phyloP scores from a whole-genome alignment of 1,284 basidiomycete genomes.

The Flammula alnicola region DNA sequence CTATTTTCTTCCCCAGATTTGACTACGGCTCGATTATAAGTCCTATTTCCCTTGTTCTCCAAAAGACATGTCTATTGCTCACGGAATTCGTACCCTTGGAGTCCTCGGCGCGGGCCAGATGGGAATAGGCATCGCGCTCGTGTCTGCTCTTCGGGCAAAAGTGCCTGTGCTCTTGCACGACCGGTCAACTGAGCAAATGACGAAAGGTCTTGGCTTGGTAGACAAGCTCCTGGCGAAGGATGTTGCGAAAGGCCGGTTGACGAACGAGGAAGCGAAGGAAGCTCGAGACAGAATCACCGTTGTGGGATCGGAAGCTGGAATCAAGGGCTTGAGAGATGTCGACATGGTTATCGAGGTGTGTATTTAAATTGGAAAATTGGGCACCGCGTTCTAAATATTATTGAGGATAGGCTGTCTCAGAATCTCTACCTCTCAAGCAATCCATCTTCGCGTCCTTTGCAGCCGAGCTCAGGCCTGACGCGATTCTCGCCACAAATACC shows the following conservation, averaged over 20 bases:
- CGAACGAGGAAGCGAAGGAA: conserved; percentile 73
- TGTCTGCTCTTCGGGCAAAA: conserved; percentile 79
- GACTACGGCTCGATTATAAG: not conserved
- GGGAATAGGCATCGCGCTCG: conserved; percentile 88
- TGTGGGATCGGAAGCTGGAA: conserved; percentile 46
- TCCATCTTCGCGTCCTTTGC: conserved; percentile 79
- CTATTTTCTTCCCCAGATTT: not conserved
- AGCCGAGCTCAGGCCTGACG: conserved; percentile 66
- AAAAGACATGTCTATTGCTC: conserved; percentile 53
- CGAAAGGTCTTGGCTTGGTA: conserved; percentile 73
- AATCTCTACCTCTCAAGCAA: conserved; percentile 83
- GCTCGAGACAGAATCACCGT: conserved; percentile 68
- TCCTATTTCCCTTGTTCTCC: not conserved
- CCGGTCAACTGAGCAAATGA: conserved; percentile 65
- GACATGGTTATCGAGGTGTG: conserved; percentile 91
- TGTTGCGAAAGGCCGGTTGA: conserved; percentile 83
- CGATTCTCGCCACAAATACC: conserved; percentile 93
- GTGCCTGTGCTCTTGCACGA: conserved; percentile 81
- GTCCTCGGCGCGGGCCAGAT: conserved; percentile 87
- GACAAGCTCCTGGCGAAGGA: conserved; percentile 89
- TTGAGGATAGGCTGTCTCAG: conserved; percentile 78
- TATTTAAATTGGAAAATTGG: no score
- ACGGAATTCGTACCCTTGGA: conserved; percentile 72
- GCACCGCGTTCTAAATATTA: not conserved
- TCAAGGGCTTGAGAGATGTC: conserved; percentile 70